A percentile compares a stretch with the other conserved stretches of the same genome.
Conservation (phyloP, 495 filamentous ascomycete genomes). For the Hyphodiscus hymeniophilus region DNA sequence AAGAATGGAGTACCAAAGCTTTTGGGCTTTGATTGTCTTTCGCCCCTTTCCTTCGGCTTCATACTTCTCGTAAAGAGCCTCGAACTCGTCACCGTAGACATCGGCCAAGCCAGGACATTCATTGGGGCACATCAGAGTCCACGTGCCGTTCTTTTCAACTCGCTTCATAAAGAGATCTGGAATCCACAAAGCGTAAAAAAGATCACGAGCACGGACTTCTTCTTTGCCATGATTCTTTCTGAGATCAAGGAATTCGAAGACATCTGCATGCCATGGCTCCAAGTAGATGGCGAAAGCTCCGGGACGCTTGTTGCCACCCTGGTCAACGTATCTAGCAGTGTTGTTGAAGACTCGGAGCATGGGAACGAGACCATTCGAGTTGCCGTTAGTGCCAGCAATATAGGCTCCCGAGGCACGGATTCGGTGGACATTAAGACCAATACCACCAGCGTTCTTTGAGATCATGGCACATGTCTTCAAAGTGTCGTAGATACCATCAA, state of each 20-base stretch:
- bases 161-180: slow-evolving; percentile 99
- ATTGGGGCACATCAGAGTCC: slow-evolving; percentile 96
- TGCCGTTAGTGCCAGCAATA: slow-evolving; percentile 94
- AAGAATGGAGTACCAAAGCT: slow-evolving; percentile 97
- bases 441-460: slow-evolving; percentile 97
- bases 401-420: slow-evolving; percentile 96
- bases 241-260: slow-evolving; percentile 94
- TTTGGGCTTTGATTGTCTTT: slow-evolving; percentile 90
- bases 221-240: slow-evolving; percentile 99
- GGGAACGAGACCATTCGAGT: slow-evolving; percentile 93
- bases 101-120: slow-evolving; percentile 92
- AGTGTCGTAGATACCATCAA: slow-evolving; percentile 98
- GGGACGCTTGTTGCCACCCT: slow-evolving; percentile 98
- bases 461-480: slow-evolving; percentile 99
- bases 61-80: slow-evolving; percentile 89
- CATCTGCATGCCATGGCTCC: slow-evolving; percentile 98
- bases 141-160: slow-evolving; percentile 88
- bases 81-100: slow-evolving; percentile 95
- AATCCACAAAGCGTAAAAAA: slow-evolving; percentile 98
- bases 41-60: slow-evolving; percentile 85
- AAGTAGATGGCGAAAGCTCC: slow-evolving; percentile 98
- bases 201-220: slow-evolving; percentile 90
- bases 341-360: slow-evolving; percentile 99
- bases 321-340: slow-evolving; percentile 95
- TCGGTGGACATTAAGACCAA: slow-evolving; percentile 89